These are phyloP conservation scores for Picochlorum sp. DNA, from an alignment of 139 green algal species.

Conservation along the genomic window DNA sequence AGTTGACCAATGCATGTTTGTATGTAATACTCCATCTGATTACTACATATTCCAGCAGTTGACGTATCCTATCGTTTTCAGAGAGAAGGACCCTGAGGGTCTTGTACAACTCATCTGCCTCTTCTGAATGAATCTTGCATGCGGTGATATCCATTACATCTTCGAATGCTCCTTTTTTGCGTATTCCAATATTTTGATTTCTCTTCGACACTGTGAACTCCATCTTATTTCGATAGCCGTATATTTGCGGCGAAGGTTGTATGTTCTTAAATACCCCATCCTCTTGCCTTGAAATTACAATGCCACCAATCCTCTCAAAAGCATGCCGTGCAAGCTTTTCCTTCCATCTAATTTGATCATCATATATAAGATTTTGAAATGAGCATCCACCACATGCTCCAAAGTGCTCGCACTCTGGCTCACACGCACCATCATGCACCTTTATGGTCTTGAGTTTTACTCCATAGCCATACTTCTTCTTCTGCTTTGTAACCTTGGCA, in stretches of 20 bases:
- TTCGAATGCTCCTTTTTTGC: neutral
- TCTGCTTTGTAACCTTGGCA: slow-evolving; percentile 10
- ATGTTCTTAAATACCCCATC: slow-evolving; percentile 28
- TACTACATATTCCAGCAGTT: slow-evolving; percentile 28
- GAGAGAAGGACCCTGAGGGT: neutral
- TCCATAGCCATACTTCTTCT: slow-evolving; percentile 15
- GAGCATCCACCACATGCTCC: slow-evolving; percentile 67
- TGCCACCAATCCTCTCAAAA: slow-evolving; percentile 45
- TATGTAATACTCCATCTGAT: slow-evolving; percentile 19
- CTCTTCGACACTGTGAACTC: neutral
- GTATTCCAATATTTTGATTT: neutral
- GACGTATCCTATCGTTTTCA: neutral
- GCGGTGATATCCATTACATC: too few relatives aligned
- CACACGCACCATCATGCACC: slow-evolving; percentile 20
- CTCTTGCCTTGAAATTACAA: slow-evolving; percentile 15
- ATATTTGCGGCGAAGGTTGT: slow-evolving; percentile 21
- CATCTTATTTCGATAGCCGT: slow-evolving; percentile 77
- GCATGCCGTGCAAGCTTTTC: slow-evolving; percentile 50
- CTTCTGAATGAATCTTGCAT: neutral
- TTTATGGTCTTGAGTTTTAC: slow-evolving; percentile 39
- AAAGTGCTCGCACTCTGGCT: slow-evolving; percentile 53
- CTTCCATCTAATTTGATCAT: slow-evolving; percentile 60
- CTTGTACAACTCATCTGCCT: neutral
- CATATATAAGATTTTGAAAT: slow-evolving; percentile 67
- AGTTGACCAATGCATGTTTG: slow-evolving; percentile 8